Conservation (phyloP, 169 alveolate genomes). For the Plasmodium fragile region DNA sequence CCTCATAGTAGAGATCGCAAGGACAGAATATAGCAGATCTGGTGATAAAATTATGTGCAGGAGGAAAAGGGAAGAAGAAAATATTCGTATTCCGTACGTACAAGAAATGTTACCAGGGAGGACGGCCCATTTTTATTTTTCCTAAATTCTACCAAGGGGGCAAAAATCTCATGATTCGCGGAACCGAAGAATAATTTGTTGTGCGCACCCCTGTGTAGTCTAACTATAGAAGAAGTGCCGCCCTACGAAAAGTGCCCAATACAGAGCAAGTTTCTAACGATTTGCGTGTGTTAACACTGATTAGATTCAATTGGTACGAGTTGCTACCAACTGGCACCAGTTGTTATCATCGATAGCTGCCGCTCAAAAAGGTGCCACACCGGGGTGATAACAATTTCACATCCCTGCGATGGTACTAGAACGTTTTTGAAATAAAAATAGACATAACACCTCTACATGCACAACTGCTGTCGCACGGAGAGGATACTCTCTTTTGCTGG, state of each 20-base stretch:
- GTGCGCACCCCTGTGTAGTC: not conserved
- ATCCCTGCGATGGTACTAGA: not conserved
- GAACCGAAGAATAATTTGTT: not conserved
- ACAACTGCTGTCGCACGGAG: not conserved
- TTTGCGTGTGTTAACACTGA: not conserved
- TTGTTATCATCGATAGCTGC: not conserved
- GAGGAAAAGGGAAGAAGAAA: not conserved
- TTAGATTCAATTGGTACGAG: not conserved
- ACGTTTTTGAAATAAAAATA: not conserved
- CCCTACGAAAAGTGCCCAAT: not conserved
- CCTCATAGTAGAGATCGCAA: not conserved
- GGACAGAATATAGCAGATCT: conserved; percentile 1
- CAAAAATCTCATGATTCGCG: not conserved
- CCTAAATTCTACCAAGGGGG: not conserved
- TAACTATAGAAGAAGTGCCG: not conserved
- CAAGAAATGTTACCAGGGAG: not conserved
- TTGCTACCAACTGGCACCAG: not conserved
- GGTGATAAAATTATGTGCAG: not conserved
- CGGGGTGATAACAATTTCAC: not conserved
- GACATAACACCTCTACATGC: not conserved
- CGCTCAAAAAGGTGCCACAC: not conserved
- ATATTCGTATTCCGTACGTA: not conserved
- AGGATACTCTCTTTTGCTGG: not conserved
- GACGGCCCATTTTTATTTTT: not conserved
- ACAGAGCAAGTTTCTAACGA: not conserved